Base-by-base conservation (phyloP, 2,329 filamentous ascomycete species). In the Pestalotiopsis sp. region DNA sequence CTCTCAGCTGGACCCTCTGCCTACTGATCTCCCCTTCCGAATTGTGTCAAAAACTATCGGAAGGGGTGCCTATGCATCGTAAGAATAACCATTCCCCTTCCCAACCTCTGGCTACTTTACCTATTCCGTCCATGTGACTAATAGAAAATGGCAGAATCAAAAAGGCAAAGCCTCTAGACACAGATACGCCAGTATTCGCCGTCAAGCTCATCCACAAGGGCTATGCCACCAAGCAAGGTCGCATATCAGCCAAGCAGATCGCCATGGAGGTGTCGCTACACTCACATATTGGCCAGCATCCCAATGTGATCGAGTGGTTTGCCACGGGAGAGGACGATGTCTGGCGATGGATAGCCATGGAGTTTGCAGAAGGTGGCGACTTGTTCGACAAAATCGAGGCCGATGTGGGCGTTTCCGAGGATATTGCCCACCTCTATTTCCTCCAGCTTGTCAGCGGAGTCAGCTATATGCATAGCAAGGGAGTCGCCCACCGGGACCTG, bases 371-470 rank as follows among this genome's bases (percentile, higher is more conserved):
- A 75, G 96, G 96, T 57, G 96, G 96, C 12, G 96, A 99, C 78
- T 86, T 99, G 7, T 99, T 99, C 80, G 96, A 99, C 89, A 99
- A 99, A 85, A 98, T 99, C 75, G 97, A 99, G 82, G 95, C 96
- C 20, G 96, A 99, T 80, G 93, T 95, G 59, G 96, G 96, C 62
- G 94, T 98, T n/a, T 89, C 92, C 6, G 91, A 97, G 79, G 93
- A 98, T 78, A 94, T 99, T 77, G 95, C 96, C 41, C 97, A 99
- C 79, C 90, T 98, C 70, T 99, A 98, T 83, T 99, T 99, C 80
- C 88, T 91, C 2, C 96, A 99, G 82, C 88, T 99, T 70, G 88
- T 98, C 74, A 91, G 91, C 77, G 96, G 95, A 9, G 93, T 98
- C 71, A 92, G 92, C 77, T 99, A 95, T 82, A 97, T 98, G 88